Conservation (phyloP, 2,329 filamentous ascomycete genomes). For the Zasmidium angulare region DNA sequence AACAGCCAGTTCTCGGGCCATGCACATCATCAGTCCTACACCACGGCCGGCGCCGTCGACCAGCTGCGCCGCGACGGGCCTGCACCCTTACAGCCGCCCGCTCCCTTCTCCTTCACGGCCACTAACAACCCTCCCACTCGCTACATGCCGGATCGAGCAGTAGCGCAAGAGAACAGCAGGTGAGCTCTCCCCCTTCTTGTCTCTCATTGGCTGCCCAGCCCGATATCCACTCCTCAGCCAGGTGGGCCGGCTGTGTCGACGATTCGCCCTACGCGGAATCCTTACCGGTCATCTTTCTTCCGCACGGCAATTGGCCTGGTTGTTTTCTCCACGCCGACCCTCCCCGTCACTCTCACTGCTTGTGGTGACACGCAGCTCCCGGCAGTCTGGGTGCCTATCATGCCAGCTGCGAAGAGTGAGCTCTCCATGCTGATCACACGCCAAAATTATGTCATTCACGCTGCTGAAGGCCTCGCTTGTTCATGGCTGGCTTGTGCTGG, state of each 20-base stretch:
- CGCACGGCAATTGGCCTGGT: slow-evolving; percentile 19
- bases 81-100: slow-evolving; percentile 47
- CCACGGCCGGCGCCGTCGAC: slow-evolving; percentile 45
- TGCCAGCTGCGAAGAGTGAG: slow-evolving; percentile 15
- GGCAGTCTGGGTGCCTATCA: slow-evolving; percentile 21
- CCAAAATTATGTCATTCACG: slow-evolving; percentile 22
- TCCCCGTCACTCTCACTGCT: slow-evolving; percentile 18
- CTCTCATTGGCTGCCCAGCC: slow-evolving; percentile 30
- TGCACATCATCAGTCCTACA: slow-evolving; percentile 47
- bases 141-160: slow-evolving; percentile 54
- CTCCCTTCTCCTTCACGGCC: slow-evolving; percentile 47
- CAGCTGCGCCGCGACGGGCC: slow-evolving; percentile 52
- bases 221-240: slow-evolving; percentile 11
- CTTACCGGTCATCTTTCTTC: slow-evolving; percentile 12
- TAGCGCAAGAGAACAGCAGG: slow-evolving; percentile 51
- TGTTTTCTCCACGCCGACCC: slow-evolving; percentile 10
- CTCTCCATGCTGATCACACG: slow-evolving; percentile 22
- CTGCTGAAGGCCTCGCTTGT: slow-evolving; percentile 16
- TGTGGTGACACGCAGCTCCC: slow-evolving; percentile 13
- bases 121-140: slow-evolving; percentile 47
- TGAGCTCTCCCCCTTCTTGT: slow-evolving; percentile 48
- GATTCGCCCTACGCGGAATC: slow-evolving; percentile 15
- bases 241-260: slow-evolving; percentile 7
- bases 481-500: neutral
- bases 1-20: slow-evolving; percentile 46